phyloP scores from a whole-genome alignment of 768 basidiomycete species.

The Stropharia rugosoannulata region DNA sequence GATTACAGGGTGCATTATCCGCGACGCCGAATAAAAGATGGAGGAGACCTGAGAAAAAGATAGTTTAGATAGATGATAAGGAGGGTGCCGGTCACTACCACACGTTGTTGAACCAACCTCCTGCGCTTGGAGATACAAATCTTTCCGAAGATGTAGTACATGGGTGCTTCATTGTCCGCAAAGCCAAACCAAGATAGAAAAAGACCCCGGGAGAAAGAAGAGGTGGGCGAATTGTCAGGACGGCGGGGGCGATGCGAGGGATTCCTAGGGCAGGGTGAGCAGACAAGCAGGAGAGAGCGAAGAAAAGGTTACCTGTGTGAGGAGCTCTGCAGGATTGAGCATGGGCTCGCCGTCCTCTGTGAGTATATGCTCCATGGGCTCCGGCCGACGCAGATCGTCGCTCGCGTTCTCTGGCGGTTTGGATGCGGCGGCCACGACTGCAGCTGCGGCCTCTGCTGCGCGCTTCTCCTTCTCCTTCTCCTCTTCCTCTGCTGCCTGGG shows the following conservation, averaged over 20 bases:
- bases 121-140: too few species aligned
- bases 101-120: too few species aligned
- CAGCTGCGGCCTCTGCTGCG: slow-evolving; percentile 5
- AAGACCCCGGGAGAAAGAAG: background rate
- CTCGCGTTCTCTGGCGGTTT: background rate
- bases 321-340: slow-evolving; percentile 65
- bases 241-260: slow-evolving; percentile 70
- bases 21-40: too few species aligned
- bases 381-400: slow-evolving; percentile 24
- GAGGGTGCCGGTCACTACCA: too few species aligned
- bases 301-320: slow-evolving; percentile 52
- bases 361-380: slow-evolving; percentile 52
- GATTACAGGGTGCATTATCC: too few species aligned
- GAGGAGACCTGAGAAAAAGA: too few species aligned
- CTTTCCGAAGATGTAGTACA: too few species aligned
- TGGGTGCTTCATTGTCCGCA: background rate
- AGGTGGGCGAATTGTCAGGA: slow-evolving; percentile 28
- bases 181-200: background rate
- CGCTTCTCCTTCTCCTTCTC: slow-evolving; percentile 12
- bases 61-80: too few species aligned
- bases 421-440: background rate
- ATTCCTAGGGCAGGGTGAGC: slow-evolving; percentile 40
- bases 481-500: slow-evolving; percentile 14
- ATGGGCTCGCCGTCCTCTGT: slow-evolving; percentile 68
- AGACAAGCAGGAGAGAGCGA: background rate